Base-by-base conservation (phyloP, 345 rosid genomes). In the Brassica carinata region DNA sequence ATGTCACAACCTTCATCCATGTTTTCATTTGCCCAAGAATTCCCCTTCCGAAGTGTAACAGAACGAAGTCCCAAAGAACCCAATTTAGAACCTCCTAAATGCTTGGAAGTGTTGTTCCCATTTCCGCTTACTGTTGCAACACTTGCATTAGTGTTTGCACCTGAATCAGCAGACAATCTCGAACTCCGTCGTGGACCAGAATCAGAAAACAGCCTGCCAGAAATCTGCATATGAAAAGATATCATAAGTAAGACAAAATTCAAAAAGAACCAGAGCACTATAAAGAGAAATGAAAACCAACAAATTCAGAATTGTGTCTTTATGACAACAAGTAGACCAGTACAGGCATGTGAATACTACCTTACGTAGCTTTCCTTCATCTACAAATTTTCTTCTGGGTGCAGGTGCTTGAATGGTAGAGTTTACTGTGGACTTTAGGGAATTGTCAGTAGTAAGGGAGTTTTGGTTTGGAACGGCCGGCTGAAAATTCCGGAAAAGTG, bases 311-410 rank as follows among this genome's bases (percentile, higher is more conserved):
- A 15, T 27, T 33, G 65, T 69, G 78, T 31, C 29, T 57, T 72
- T 55, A 65, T 38, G 72, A 17, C 10, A 8, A 58, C 40, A 74
- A 45, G 33, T 69, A 69, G 65, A 74, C 61, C 71, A 67, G 70
- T 18, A 17, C 61, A 74, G 53, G 67, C 43, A 73, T 29, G 73
- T 34, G 45, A 67, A 72, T 63, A 62, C 82, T 77, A 96, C 99
- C 99, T 96, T 94, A 27, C 98, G 89, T 78, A 96, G 80, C 84
- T 96, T 96, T 84, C 99, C 98, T 86, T 96, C 99, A 84, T 96
- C 99, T 68, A 96, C 94, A 83, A 96, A 90, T 87, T 96, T 96
- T 79, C 98, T 90, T 83, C 97, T 87, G 82, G 98, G 98, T 70
- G 97, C 97, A 81, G 98, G 98, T 70, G 97, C 97, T 85, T 90